Conservation (phyloP, 352 stramenopile genomes). For the Phytophthora quininea region DNA sequence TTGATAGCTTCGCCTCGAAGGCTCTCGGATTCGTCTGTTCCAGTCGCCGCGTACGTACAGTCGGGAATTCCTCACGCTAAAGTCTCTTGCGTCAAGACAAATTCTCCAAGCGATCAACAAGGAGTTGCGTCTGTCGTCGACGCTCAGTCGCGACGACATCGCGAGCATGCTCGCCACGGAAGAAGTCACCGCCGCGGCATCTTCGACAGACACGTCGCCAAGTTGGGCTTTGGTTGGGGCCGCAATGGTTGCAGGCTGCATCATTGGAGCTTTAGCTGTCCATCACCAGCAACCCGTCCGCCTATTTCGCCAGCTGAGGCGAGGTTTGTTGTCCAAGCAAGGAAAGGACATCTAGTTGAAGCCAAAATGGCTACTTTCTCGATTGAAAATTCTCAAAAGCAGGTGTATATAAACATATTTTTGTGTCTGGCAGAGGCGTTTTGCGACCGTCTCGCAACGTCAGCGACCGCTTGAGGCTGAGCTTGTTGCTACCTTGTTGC, state of each 20-base stretch:
- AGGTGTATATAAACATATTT: neutral
- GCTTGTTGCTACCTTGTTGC: neutral
- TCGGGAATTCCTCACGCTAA: constrained; percentile 28
- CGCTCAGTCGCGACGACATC: constrained; percentile 11
- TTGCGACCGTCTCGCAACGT: neutral
- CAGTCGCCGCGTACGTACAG: constrained; percentile 27
- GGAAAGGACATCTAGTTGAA: neutral
- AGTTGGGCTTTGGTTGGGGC: constrained; percentile 40
- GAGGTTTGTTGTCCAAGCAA: neutral
- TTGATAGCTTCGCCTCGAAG: constrained; percentile 24
- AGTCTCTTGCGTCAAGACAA: constrained; percentile 28
- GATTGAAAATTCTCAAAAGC: neutral
- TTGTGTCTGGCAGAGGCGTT: constrained; percentile 13
- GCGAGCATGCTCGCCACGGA: constrained; percentile 18
- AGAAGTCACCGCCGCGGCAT: constrained; percentile 8
- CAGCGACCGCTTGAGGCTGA: neutral
- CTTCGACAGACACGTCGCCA: neutral
- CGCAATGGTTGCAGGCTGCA: constrained; percentile 36
- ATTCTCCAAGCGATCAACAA: constrained; percentile 27
- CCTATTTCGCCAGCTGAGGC: neutral
- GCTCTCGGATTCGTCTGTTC: constrained; percentile 30
- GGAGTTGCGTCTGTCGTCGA: constrained; percentile 24
- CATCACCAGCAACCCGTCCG: constrained; percentile 22
- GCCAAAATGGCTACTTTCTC: constrained; percentile 14
- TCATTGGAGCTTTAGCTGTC: constrained; percentile 28